Evolutionary conservation across 345 rosid species (phyloP).

Genomic region (Nasturtium officinale): DNA sequence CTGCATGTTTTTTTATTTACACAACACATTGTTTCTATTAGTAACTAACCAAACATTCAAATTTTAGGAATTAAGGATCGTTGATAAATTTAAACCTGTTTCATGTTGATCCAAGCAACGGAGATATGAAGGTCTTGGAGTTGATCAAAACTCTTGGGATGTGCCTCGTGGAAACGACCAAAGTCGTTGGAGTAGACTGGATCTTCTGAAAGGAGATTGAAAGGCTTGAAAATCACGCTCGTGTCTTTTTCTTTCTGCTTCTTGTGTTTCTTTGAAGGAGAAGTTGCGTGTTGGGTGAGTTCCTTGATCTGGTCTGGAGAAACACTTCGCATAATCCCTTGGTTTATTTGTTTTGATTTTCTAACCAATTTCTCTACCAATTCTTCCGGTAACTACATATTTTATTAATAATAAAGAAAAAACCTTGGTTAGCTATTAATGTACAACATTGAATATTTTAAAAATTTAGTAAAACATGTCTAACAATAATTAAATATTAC

Average conservation of each 20-base stretch:
- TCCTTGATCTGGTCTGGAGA: slow-evolving; percentile 42
- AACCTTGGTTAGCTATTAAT: not conserved
- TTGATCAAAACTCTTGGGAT: slow-evolving; percentile 43
- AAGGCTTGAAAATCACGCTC: slow-evolving; percentile 34
- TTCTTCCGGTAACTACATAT: slow-evolving; percentile 49
- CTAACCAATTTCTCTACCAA: slow-evolving; percentile 41
- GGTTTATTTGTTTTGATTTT: slow-evolving; percentile 37
- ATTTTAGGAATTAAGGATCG: not conserved
- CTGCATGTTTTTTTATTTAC: too few species aligned
- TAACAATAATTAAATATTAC: not conserved
- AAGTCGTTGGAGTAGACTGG: slow-evolving; percentile 51
- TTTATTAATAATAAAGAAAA: not conserved
- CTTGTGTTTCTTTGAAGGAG: slow-evolving; percentile 36
- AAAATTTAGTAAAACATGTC: not conserved
- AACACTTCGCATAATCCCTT: slow-evolving; percentile 40
- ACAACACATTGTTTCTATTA: not conserved
- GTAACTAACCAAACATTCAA: not conserved
- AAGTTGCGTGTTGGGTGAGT: slow-evolving; percentile 32
- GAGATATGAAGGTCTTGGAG: slow-evolving; percentile 45
- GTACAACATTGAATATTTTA: not conserved
- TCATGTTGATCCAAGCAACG: slow-evolving; percentile 42
- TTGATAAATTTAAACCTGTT: slow-evolving; percentile 39
- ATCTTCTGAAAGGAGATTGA: slow-evolving; percentile 38
- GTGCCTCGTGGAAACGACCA: slow-evolving; percentile 52
- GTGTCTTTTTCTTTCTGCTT: not conserved